Base-by-base conservation (phyloP, 352 stramenopile genomes). In the Phytophthora citricola region DNA sequence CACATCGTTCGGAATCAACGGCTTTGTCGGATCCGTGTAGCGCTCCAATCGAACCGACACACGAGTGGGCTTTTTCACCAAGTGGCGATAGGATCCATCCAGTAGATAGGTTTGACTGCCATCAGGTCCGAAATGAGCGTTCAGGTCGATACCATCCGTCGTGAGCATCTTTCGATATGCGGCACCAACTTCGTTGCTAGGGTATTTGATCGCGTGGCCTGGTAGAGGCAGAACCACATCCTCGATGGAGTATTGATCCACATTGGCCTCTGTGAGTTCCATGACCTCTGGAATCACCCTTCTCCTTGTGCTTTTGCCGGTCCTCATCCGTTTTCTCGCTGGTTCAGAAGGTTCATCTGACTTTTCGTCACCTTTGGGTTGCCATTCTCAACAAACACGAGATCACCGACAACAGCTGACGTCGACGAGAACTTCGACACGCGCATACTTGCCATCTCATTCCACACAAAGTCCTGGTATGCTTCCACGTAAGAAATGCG, bases 381-480 rank as follows among this genome's bases (percentile, higher is more conserved):
- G n/a, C 53, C 47, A n/a, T 27, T 67, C 22, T 71, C 52, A 22
- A 69, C 58, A 17, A 85, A 64, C 26, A 98, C 92, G 17, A 99
- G 77, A 73, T 99, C 97, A 6, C 97, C 97, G 11, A 92, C 76
- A 39, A 93, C 66, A 9, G 94, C 71, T 36, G 77, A 54, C 20
- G 76, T 81, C 1, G 69, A 71, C 32, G 83, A 86, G 11, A 89
- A 74, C 41, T 82, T 79, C 9, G 85, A 77, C 15, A 99, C 79
- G 9, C 97, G 83, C 59, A 94, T 67, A 51, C 92, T 98, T 38
- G 93, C 94, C 63, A 97, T 97, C 66, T 93, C 75, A 77, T 99
- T 99, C 94, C 94, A 99, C 26, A 98, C 75, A 51, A 98, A 97
- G 60, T 91, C 89, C 73, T 99, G 96, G 63, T 98, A 97, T 26